These are phyloP conservation scores for Heracleum sosnowskyi DNA, from an alignment of 129 eudicot species.

Conservation along the genomic window DNA sequence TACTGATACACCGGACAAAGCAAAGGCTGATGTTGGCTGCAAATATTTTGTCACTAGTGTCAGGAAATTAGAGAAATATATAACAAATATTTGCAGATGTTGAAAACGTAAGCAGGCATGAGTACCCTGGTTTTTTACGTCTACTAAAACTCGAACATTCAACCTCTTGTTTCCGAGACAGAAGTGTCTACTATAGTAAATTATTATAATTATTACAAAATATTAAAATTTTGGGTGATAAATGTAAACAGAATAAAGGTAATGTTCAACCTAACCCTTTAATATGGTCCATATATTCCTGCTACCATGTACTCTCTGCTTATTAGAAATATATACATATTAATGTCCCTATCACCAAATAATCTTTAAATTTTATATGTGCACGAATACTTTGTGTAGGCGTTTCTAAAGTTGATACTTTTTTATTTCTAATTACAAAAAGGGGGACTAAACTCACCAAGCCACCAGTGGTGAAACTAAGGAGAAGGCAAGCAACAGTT, in stretches of 20 bases:
- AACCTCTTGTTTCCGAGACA: background rate
- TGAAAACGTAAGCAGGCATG: background rate
- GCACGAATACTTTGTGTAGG: background rate
- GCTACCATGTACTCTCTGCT: background rate
- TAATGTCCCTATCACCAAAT: background rate
- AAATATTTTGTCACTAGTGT: background rate
- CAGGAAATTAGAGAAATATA: background rate
- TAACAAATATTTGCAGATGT: background rate
- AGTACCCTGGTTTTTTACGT: background rate
- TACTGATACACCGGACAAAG: slow-evolving; percentile 33
- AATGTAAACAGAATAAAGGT: background rate
- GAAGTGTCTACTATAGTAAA: no score
- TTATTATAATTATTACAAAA: no score
- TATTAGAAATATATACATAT: background rate
- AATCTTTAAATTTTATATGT: background rate
- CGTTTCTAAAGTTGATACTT: background rate
- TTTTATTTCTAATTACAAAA: background rate
- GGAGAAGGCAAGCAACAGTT: slow-evolving; percentile 44
- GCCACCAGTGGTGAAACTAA: slow-evolving; percentile 49
- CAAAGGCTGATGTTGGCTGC: slow-evolving; percentile 38
- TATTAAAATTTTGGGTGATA: no score
- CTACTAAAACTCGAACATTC: background rate
- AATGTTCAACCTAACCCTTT: background rate
- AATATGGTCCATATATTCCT: background rate
- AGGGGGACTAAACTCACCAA: slow-evolving; percentile 19